Evolutionary conservation across 148 eudicot species (phyloP).

Genomic region (Rhododendron molle): DNA sequence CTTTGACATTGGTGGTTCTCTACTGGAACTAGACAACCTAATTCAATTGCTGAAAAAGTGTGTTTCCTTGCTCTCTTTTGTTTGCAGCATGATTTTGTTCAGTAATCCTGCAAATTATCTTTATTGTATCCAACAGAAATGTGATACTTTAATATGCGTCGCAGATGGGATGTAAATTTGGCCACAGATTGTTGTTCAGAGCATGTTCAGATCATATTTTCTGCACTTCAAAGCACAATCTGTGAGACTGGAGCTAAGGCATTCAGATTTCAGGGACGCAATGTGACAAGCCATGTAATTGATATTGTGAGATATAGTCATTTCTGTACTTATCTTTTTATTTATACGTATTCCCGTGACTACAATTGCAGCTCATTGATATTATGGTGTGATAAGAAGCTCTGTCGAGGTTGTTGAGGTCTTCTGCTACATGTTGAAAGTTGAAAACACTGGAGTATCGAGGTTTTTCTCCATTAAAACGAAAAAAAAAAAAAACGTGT

Average conservation of each 20-base stretch:
- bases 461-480: background rate
- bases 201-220: constrained; percentile 62
- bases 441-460: background rate
- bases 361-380: background rate
- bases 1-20: constrained; percentile 80
- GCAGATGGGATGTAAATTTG: constrained; percentile 69
- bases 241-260: constrained; percentile 60
- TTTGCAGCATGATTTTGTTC: background rate
- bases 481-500: too few relatives aligned
- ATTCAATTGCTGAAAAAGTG: constrained; percentile 63
- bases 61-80: background rate
- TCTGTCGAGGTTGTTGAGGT: background rate
- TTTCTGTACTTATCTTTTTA: background rate
- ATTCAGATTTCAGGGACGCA: constrained; percentile 48
- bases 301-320: constrained; percentile 44
- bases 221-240: constrained; percentile 49
- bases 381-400: background rate
- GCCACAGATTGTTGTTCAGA: constrained; percentile 51
- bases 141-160: constrained; percentile 1
- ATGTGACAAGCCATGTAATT: constrained; percentile 49
- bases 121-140: background rate
- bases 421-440: background rate
- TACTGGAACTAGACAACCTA: constrained; percentile 60
- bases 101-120: background rate
- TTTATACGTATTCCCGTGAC: background rate